These are phyloP conservation scores for Penicillium manginii DNA, from an alignment of 495 filamentous ascomycete species.

Conservation along the genomic window DNA sequence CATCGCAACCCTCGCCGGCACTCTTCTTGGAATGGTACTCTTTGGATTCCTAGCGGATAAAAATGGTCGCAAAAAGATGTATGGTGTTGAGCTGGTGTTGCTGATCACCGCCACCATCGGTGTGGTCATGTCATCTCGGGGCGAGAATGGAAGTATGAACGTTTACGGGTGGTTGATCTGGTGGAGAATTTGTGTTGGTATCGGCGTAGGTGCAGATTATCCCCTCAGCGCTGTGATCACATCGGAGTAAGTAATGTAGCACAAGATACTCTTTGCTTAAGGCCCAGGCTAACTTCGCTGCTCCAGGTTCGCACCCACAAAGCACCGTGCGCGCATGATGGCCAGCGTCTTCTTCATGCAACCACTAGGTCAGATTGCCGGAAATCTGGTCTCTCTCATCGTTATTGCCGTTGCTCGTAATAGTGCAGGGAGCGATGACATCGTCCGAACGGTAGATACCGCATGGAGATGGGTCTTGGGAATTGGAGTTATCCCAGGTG, in stretches of 20 bases:
- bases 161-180: conserved; percentile 60
- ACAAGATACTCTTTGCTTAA: neutral
- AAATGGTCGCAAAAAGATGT: conserved; percentile 64
- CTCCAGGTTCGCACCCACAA: conserved; percentile 60
- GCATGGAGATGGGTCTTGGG: conserved; percentile 66
- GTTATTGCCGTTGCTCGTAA: conserved; percentile 43
- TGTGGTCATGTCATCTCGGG: conserved; percentile 50
- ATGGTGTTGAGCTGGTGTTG: conserved; percentile 65
- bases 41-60: conserved; percentile 68
- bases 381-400: conserved; percentile 54
- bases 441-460: conserved; percentile 43
- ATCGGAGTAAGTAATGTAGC: conserved; percentile 53
- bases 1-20: conserved; percentile 60
- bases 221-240: conserved; percentile 64
- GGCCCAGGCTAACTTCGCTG: neutral
- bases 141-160: conserved; percentile 53
- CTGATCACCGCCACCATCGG: conserved; percentile 61
- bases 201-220: conserved; percentile 62
- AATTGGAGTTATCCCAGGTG: conserved; percentile 62
- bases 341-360: conserved; percentile 70
- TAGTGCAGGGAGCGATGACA: conserved; percentile 33
- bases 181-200: conserved; percentile 60
- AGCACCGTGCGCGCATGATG: conserved; percentile 64
- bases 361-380: conserved; percentile 65
- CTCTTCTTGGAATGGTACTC: conserved; percentile 60